Evolutionary conservation across 108 stramenopile species (phyloP).

Genomic region (Stephanodiscus minutulus): DNA sequence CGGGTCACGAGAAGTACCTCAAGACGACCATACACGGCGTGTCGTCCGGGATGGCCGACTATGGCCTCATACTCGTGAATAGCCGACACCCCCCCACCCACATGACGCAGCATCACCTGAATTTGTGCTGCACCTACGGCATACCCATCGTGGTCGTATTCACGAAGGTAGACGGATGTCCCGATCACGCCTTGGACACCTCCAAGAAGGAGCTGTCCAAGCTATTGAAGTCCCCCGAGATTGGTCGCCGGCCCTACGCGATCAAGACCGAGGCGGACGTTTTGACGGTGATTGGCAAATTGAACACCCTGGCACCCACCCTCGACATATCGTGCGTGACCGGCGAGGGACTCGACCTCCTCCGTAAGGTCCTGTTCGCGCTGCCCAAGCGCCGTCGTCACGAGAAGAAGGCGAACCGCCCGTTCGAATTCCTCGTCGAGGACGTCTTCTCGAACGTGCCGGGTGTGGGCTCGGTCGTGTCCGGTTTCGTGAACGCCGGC

Average conservation of each 20-base stretch:
- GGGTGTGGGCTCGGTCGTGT: conserved; percentile 79
- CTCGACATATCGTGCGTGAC: conserved; percentile 97
- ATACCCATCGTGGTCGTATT: conserved; percentile 93
- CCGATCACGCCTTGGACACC: conserved; percentile 89
- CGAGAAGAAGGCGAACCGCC: conserved; percentile 77
- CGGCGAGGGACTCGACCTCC: conserved; percentile 91
- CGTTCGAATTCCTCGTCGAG: conserved; percentile 85
- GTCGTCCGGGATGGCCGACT: conserved; percentile 94
- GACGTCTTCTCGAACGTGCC: conserved; percentile 85
- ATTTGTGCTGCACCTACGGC: conserved; percentile 94
- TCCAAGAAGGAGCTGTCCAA: conserved; percentile 83
- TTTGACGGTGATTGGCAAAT: conserved; percentile 86
- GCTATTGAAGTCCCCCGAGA: conserved; percentile 69
- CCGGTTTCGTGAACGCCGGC: conserved; percentile 87
- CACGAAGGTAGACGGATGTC: conserved; percentile 98
- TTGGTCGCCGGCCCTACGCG: conserved; percentile 76
- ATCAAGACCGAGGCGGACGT: conserved; percentile 86
- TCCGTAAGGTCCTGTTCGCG: conserved; percentile 89
- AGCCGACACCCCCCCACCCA: conserved; percentile 96
- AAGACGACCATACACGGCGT: conserved; percentile 99
- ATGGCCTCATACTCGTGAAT: conserved; percentile 93
- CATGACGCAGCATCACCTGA: conserved; percentile 99
- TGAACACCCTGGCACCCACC: conserved; percentile 91
- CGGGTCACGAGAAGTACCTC: conserved; percentile 98
- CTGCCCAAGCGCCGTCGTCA: conserved; percentile 86